Evolutionary conservation across 106 monocot species (phyloP).

Genomic region (Gastrodia elata): DNA sequence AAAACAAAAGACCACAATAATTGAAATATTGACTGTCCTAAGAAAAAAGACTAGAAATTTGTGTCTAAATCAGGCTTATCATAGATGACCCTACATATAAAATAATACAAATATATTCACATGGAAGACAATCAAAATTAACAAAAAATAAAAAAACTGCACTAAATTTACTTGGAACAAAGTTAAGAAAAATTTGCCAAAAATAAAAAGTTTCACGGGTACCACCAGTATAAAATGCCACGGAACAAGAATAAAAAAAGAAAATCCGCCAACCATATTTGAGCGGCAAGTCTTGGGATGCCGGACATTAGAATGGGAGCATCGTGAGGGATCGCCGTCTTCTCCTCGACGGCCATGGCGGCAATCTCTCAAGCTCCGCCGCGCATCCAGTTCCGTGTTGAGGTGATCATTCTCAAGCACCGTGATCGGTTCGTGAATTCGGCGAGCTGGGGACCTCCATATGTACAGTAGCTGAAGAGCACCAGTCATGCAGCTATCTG

Average conservation of each 20-base stretch:
- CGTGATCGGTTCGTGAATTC: neutral
- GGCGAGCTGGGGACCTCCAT: slow-evolving; percentile 1
- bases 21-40: neutral
- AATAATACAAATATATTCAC: neutral
- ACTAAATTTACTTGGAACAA: neutral
- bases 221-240: neutral
- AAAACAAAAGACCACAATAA: neutral
- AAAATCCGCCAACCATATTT: neutral
- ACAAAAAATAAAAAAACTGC: neutral
- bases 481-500: neutral
- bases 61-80: neutral
- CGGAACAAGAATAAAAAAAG: neutral
- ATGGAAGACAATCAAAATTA: neutral
- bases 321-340: neutral
- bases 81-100: neutral
- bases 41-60: neutral
- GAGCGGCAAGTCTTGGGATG: neutral
- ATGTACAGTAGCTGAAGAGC: neutral
- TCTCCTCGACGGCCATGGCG: neutral
- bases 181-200: neutral
- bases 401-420: neutral
- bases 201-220: too few relatives aligned
- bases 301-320: neutral
- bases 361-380: neutral
- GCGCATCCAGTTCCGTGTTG: neutral